Percentiles rank a stretch among this genome's conserved stretches.
These are phyloP conservation scores for Clathrospora elynae DNA, from an alignment of 2,329 filamentous ascomycete species.

Conservation along the genomic window DNA sequence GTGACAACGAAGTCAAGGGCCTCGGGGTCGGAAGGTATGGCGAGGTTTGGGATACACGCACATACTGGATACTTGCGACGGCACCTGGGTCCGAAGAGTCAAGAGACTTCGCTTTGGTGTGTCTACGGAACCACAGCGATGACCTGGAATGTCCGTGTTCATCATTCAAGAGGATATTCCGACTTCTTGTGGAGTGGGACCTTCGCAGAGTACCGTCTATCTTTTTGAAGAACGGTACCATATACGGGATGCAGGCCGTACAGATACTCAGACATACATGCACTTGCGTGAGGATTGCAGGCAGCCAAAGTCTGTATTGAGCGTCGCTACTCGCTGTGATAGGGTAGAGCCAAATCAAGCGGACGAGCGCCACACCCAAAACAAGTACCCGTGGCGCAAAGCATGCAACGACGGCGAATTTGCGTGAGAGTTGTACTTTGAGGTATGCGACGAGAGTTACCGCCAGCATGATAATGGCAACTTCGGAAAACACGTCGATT, in stretches of 20 bases:
- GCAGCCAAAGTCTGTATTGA: slow-evolving; percentile 37
- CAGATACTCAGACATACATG: slow-evolving; percentile 39
- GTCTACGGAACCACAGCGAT: slow-evolving; percentile 19
- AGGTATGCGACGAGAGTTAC: slow-evolving; percentile 39
- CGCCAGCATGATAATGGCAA: slow-evolving; percentile 39
- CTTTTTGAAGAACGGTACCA: slow-evolving; percentile 38
- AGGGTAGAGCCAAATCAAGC: slow-evolving; percentile 40
- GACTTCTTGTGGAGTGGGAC: slow-evolving; percentile 18
- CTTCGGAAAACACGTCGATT: slow-evolving; percentile 40
- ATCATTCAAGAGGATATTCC: slow-evolving; percentile 13
- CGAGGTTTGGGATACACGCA: slow-evolving; percentile 26
- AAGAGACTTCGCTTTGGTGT: slow-evolving; percentile 15
- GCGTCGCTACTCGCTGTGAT: slow-evolving; percentile 33
- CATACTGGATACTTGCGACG: slow-evolving; percentile 13
- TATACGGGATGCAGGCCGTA: slow-evolving; percentile 44
- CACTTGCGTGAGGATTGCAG: slow-evolving; percentile 33
- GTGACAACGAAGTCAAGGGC: slow-evolving; percentile 28
- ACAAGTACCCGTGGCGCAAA: slow-evolving; percentile 41
- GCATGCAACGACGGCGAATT: slow-evolving; percentile 38
- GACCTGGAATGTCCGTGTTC: slow-evolving; percentile 10
- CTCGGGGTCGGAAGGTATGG: slow-evolving; percentile 27
- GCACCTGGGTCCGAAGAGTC: slow-evolving; percentile 20
- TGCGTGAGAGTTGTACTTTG: slow-evolving; percentile 29
- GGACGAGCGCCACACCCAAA: slow-evolving; percentile 31
- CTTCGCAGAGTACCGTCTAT: slow-evolving; percentile 25